Base-by-base conservation (phyloP, 495 filamentous ascomycete species). In the Trichoderma asperelloides region DNA sequence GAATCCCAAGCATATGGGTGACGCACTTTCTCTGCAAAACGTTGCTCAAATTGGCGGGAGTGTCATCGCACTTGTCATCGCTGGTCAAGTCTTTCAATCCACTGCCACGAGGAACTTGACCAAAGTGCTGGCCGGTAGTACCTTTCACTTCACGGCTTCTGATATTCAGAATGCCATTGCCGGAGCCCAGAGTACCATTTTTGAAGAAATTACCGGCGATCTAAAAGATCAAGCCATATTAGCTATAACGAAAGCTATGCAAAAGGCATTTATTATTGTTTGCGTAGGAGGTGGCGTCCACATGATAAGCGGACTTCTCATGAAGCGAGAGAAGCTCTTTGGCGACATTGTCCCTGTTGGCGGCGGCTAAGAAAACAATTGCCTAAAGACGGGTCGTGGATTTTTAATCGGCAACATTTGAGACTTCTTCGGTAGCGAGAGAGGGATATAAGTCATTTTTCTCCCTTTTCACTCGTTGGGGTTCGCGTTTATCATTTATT, bases 261-360 rank as follows among this genome's bases (percentile, higher is more conserved):
- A 77, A 28, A 78, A 78, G 70, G 77, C 79, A 0, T 86, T 86
- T 70, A 75, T 81, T 8, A 69, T 87, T 5, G 78, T 82, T 16
- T 76, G 84, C 30, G 72, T 76, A 11, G 81, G 80, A 1, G 85
- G 85, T 15, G 78, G 77, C 0, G 30, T 86, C 65, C 73, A 77
- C 9, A 18, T 81, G 16, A 66, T 86, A 0, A 70, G 78, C 21
- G 78, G 75, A n/a, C 12, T 81, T 18, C 70, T 71, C 23, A 84
- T 88, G 85, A 85, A 83, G 76, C 76, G 85, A 64, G 81, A 86
- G 72, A 79, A 73, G 70, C 73, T 87, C 55, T 82, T 80, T 68
- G 71, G 75, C 11, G 73, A 71, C 63, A 69, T 71, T 67, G 62
- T 70, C 23, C 15, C 12, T 3, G 51, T 3, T 28, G 51, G 15